Evolutionary conservation across 164 flowering plant genomes (phyloP).

Genomic region (Tetracentron sinense): DNA sequence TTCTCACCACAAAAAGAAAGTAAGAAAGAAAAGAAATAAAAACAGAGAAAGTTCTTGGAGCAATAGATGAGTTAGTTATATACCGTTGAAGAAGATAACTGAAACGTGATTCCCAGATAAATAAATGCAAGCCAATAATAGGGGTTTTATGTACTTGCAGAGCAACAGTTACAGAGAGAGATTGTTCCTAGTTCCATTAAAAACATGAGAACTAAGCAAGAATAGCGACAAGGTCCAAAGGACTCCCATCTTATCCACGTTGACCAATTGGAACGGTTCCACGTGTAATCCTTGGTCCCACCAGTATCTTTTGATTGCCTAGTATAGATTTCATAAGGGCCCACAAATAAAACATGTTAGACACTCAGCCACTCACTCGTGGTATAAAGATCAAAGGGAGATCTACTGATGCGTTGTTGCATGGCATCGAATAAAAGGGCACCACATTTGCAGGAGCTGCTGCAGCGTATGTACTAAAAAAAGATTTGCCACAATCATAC

Average conservation of each 20-base stretch:
- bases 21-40: background rate
- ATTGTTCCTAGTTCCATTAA: background rate
- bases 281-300: background rate
- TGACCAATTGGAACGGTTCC: conserved; percentile 16
- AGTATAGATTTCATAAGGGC: background rate
- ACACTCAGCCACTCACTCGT: background rate
- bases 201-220: background rate
- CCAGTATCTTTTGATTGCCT: conserved; percentile 1
- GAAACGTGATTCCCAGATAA: background rate
- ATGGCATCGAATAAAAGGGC: no score
- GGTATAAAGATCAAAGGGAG: no score
- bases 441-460: no score
- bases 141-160: background rate
- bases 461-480: no score
- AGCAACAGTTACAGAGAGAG: background rate
- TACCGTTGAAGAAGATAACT: background rate
- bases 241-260: conserved; percentile 19
- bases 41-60: background rate
- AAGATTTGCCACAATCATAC: no score
- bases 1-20: no score
- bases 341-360: background rate
- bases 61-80: background rate
- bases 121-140: background rate
- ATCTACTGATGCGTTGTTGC: no score
- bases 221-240: background rate